These are phyloP conservation scores for Quercus berberidifolia DNA, from an alignment of 306 rosid genomes.

Conservation along the genomic window DNA sequence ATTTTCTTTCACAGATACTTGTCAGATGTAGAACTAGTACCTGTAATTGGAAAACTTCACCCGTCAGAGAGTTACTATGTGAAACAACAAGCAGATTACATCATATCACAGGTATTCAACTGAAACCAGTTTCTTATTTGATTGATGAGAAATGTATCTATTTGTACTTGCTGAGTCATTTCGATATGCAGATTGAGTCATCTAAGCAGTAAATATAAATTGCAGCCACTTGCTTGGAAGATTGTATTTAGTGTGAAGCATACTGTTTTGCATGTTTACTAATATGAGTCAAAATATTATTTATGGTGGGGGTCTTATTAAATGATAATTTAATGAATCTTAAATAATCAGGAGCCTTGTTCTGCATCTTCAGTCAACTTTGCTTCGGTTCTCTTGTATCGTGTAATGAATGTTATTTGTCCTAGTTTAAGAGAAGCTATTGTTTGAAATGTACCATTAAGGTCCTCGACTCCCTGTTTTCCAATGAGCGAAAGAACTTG, in stretches of 20 bases:
- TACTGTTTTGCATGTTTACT: background rate
- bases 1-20: slow-evolving; percentile 47
- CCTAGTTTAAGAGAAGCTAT: background rate
- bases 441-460: background rate
- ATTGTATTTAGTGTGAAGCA: background rate
- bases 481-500: background rate
- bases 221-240: background rate
- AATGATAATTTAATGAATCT: background rate
- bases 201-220: background rate
- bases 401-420: background rate
- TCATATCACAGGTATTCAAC: slow-evolving; percentile 70
- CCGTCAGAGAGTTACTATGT: slow-evolving; percentile 96
- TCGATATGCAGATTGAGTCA: slow-evolving; percentile 2
- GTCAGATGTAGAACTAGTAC: slow-evolving; percentile 71
- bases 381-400: background rate
- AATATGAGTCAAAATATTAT: background rate
- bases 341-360: background rate
- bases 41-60: slow-evolving; percentile 87
- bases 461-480: background rate
- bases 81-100: slow-evolving; percentile 89
- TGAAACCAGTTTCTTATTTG: background rate
- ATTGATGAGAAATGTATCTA: background rate
- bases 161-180: slow-evolving; percentile 13
- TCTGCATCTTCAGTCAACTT: slow-evolving; percentile 1
- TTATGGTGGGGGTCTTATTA: background rate